Base-by-base conservation (phyloP, 768 basidiomycete genomes). In the Suillus fuscotomentosus region DNA sequence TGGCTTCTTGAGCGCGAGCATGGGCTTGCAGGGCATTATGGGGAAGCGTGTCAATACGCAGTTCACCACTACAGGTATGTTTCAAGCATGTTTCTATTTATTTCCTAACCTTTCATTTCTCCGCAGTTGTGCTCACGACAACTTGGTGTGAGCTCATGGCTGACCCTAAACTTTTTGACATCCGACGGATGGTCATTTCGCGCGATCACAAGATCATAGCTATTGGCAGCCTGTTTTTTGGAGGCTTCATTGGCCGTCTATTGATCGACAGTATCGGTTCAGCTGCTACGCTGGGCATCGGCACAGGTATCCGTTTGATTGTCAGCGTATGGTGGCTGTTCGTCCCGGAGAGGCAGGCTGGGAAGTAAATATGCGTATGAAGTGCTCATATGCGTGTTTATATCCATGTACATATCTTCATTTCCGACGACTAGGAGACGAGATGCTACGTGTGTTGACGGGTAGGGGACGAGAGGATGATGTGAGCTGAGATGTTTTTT, bases 101-200 rank as follows among this genome's bases (percentile, higher is more conserved):
- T 53, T 17, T n/a, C 17, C 54, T 61, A 11, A 70, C 64, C 10
- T 51, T 41, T 13, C 20, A 47, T 55, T 54, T 48, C 41, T 67
- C 36, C 22, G 24, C 73, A 87, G 91, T 94, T 67, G 91, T 94
- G 51, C 81, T 95, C 11, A 95, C 94, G 17, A 92, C 91, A 20
- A 84, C 94, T 63, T 95, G 92, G 92, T 92, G 93, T 68, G 94
- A 95, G 70, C 84, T 95, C 56, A 83, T 91, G 83, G 88, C 88
- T 59, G 92, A 94, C 73, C 93, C 93, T 0, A 76, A 84, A 55
- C 84, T 96, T 24, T 90, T 95, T 81, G 70, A 81, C 31, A 63
- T 84, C 54, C 81, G 81, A 47, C 78, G 83, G 59, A 77, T 76
- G 60, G 82, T 90, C 66, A 73, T 72, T 10, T 80, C 87, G 1